Evolutionary conservation across 169 alveolate species (phyloP), one percentile per base, ranked within the genome.

Genomic region (Eimeria maxima): DNA sequence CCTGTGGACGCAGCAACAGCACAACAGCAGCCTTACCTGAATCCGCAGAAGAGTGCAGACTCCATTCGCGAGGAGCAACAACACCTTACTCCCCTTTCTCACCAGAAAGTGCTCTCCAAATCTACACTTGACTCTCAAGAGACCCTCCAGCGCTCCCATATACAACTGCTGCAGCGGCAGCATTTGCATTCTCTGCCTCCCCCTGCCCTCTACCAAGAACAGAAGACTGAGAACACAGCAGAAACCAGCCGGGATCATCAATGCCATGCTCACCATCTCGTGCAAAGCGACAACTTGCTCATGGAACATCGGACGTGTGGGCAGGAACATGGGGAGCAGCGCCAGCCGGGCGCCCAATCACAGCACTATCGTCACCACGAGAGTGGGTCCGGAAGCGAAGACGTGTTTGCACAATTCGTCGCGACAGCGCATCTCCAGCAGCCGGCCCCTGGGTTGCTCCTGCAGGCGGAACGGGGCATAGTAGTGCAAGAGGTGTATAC

Each of bases 121-220:
- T 14, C 24, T n/a, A 22, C 44, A n/a, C 60, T 24, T 4, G 78
- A 69, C 47, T 27, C 24, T 13, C 29, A 42, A 29, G 65, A 76
- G 63, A 22, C 24, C 63, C 87, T 11, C 60, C 6, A 76, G 60
- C 60, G 0, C 33, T 10, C 14, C 57, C 50, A 14, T 1, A 24
- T 7, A 7, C 87, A 20, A 24, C 73, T 45, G 90, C 90, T 45
- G 73, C 90, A 81, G 90, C 90, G 53, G 90, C 73, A 81, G 71
- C 90, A 45, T 4, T 50, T 45, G 47, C 73, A 81, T n/a, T 45
- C 14, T 14, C 22, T 76, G 87, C 87, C 60, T 44, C 65, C 55
- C 24, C 60, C 65, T 3, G 42, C 1, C 3, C 87, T 44, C 4
- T n/a, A 20, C 14, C 87, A 38, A 11, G 87, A 3, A 38, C 87